Percentiles rank a stretch among this genome's conserved stretches.
Evolutionary conservation across 352 stramenopile genomes (phyloP).

Genomic region (Phytophthora aleatoria): DNA sequence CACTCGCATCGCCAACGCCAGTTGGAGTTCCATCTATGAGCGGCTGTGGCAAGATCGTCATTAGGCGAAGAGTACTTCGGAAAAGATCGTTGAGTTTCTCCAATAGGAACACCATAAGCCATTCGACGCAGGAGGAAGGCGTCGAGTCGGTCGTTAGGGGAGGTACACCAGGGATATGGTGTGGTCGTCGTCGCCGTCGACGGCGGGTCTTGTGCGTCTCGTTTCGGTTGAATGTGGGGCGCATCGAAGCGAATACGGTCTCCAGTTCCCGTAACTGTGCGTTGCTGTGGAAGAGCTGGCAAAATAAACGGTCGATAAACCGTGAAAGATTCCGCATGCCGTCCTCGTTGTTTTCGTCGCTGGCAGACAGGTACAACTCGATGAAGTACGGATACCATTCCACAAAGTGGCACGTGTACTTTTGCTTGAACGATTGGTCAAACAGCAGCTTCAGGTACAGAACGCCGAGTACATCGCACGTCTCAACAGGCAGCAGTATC

Average conservation of each 20-base stretch:
- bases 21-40: conserved; percentile 17
- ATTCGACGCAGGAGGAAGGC: conserved; percentile 58
- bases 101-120: conserved; percentile 67
- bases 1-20: conserved; percentile 5
- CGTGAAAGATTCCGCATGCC: conserved; percentile 77
- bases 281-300: conserved; percentile 84
- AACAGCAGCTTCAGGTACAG: conserved; percentile 85
- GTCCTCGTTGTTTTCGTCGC: conserved; percentile 74
- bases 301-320: conserved; percentile 87
- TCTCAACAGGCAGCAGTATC: conserved; percentile 71
- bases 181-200: conserved; percentile 16
- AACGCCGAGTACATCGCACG: conserved; percentile 78
- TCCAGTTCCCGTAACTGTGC: conserved; percentile 77
- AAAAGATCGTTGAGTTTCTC: conserved; percentile 73
- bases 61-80: conserved; percentile 58
- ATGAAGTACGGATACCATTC: conserved; percentile 85
- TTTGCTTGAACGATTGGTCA: conserved; percentile 80
- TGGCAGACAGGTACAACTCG: conserved; percentile 66
- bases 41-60: conserved; percentile 48
- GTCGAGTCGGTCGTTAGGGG: conserved; percentile 19
- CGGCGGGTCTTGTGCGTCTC: conserved; percentile 9
- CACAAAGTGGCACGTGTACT: conserved; percentile 83
- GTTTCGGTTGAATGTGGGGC: conserved; percentile 18
- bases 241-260: conserved; percentile 42
- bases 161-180: conserved; percentile 15